Percentiles rank a stretch among this genome's conserved stretches.
Conservation (phyloP, 768 basidiomycete species). For the Candolleomyces aberdarensis region DNA sequence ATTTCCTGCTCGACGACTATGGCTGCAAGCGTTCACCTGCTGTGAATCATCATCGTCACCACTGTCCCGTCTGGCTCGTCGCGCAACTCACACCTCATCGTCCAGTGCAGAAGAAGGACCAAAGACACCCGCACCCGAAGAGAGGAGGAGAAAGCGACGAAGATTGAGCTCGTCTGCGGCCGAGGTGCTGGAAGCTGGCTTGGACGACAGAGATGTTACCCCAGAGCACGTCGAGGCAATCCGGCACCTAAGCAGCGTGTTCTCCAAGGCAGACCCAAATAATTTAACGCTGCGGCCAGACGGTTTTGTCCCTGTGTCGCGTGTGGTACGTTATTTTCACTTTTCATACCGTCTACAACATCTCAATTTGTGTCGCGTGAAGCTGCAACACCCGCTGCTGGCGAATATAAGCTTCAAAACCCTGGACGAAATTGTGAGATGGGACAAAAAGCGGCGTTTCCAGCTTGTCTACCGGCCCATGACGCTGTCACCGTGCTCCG, state of each 20-base stretch:
- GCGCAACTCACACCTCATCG: background rate
- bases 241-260: background rate
- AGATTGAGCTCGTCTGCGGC: background rate
- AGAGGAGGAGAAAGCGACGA: background rate
- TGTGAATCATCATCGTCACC: background rate
- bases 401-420: background rate
- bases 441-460: background rate
- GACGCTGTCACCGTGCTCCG: background rate
- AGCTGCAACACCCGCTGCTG: background rate
- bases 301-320: background rate
- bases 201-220: background rate
- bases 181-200: background rate
- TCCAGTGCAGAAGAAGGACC: background rate
- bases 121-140: background rate
- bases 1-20: background rate
- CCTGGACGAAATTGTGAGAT: background rate
- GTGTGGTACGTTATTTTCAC: background rate
- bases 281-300: background rate
- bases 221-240: background rate
- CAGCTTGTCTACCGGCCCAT: background rate
- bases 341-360: background rate
- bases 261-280: background rate
- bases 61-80: background rate
- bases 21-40: background rate
- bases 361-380: background rate